A percentile compares a stretch with the other conserved stretches of the same genome.
Conservation (phyloP, 441 rosid species). For the Corymbia calophylla region DNA sequence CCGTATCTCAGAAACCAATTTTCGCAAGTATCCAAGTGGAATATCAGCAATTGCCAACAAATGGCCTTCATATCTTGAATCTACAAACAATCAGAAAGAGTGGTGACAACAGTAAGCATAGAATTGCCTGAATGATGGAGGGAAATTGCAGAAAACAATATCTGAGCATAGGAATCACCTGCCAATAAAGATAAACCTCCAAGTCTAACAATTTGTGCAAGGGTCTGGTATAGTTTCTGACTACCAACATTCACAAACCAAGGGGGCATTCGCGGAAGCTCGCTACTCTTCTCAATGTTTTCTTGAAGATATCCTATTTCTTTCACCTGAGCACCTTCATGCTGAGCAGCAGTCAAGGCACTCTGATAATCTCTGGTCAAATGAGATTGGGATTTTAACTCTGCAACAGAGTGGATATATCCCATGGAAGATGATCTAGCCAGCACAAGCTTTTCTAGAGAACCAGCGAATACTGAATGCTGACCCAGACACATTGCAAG, state of each 20-base stretch:
- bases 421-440: constrained; percentile 56
- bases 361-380: constrained; percentile 13
- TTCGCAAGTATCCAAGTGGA: constrained; percentile 58
- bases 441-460: constrained; percentile 63
- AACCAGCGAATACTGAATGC: constrained; percentile 62
- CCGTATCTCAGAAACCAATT: constrained; percentile 72
- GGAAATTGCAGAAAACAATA: constrained; percentile 5
- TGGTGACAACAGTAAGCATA: constrained; percentile 12
- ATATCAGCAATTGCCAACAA: constrained; percentile 68
- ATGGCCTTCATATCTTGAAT: constrained; percentile 45
- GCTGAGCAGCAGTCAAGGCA: constrained; percentile 18
- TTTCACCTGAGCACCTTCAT: constrained; percentile 21
- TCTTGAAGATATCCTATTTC: constrained; percentile 16
- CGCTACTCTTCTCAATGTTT: constrained; percentile 26
- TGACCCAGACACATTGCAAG: constrained; percentile 74
- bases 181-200: constrained; percentile 82
- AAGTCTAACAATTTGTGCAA: constrained; percentile 83
- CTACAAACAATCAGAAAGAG: constrained; percentile 37
- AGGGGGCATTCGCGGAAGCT: constrained; percentile 79
- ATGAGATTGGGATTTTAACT: constrained; percentile 49
- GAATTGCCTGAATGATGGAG: not conserved
- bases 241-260: constrained; percentile 79
- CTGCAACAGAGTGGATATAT: constrained; percentile 74
- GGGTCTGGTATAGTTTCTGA: constrained; percentile 64
- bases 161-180: constrained; percentile 53